Conservation (phyloP, 495 filamentous ascomycete genomes). For the Xylaria scruposa region DNA sequence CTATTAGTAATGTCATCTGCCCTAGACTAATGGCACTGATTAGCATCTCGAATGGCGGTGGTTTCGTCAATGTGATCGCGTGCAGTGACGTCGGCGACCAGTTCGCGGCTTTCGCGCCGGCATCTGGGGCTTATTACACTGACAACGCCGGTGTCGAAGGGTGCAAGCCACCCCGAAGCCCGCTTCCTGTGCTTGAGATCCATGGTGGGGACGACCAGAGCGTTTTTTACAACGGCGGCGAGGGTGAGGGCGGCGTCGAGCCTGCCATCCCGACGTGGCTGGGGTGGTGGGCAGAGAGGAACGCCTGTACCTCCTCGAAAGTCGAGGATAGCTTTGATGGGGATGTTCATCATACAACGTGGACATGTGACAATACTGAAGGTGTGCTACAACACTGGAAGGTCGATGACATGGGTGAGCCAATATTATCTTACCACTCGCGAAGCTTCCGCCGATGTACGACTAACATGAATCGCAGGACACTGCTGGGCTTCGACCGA, state of each 20-base stretch:
- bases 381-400: slow-evolving; percentile 57
- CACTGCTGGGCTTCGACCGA: slow-evolving; percentile 46
- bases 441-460: neutral
- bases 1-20: neutral
- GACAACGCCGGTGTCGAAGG: slow-evolving; percentile 36
- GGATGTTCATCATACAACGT: slow-evolving; percentile 42
- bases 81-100: slow-evolving; percentile 50
- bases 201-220: slow-evolving; percentile 52
- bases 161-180: slow-evolving; percentile 46
- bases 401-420: slow-evolving; percentile 48
- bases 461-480: slow-evolving; percentile 31
- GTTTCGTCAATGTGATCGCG: slow-evolving; percentile 59
- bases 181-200: slow-evolving; percentile 53
- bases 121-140: slow-evolving; percentile 41
- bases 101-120: slow-evolving; percentile 57
- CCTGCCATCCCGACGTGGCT: slow-evolving; percentile 46
- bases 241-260: slow-evolving; percentile 45
- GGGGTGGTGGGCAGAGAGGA: slow-evolving; percentile 45
- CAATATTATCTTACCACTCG: neutral
- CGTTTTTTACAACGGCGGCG: slow-evolving; percentile 45
- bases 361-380: slow-evolving; percentile 45
- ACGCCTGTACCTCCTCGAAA: slow-evolving; percentile 36
- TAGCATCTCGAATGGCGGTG: slow-evolving; percentile 63
- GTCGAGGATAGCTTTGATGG: slow-evolving; percentile 41
- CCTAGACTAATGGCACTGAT: neutral